Percentiles rank a stretch among this genome's conserved stretches.
These are phyloP conservation scores for Coemansia sp. DNA, from an alignment of 192 early-diverging fungal species.

Conservation along the genomic window DNA sequence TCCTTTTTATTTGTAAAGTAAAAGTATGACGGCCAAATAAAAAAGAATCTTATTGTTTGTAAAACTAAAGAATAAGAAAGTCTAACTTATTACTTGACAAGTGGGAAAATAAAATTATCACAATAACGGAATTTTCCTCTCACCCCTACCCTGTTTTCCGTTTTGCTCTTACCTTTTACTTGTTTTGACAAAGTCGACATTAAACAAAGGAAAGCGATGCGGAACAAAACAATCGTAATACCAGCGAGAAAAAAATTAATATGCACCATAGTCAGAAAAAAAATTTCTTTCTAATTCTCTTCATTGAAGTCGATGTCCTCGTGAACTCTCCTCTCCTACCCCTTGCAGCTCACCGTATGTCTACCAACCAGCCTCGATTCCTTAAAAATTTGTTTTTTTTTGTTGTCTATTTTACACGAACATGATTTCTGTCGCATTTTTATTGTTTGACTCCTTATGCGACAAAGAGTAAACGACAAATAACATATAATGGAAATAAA, in stretches of 20 bases:
- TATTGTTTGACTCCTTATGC: background rate
- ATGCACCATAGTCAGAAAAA: background rate
- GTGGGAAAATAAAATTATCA: background rate
- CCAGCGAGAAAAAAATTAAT: background rate
- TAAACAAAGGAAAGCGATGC: no score
- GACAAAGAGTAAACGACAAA: background rate
- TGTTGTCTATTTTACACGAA: background rate
- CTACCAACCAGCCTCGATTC: background rate
- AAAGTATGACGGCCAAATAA: background rate
- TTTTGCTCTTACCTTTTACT: background rate
- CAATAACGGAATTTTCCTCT: background rate
- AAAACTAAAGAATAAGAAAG: background rate
- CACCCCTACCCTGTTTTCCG: background rate
- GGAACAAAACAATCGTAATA: background rate
- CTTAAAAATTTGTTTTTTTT: background rate
- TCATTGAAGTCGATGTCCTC: background rate
- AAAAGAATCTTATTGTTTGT: background rate
- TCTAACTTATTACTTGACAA: background rate
- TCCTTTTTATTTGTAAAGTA: background rate
- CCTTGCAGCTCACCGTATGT: background rate
- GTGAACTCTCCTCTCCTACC: background rate
- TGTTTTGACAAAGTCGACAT: no score
- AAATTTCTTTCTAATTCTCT: background rate
- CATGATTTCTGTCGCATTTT: background rate
- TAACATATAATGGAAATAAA: constrained; percentile 1